phyloP scores from a whole-genome alignment of 495 filamentous ascomycete species.

The Margaritispora aquatica region DNA sequence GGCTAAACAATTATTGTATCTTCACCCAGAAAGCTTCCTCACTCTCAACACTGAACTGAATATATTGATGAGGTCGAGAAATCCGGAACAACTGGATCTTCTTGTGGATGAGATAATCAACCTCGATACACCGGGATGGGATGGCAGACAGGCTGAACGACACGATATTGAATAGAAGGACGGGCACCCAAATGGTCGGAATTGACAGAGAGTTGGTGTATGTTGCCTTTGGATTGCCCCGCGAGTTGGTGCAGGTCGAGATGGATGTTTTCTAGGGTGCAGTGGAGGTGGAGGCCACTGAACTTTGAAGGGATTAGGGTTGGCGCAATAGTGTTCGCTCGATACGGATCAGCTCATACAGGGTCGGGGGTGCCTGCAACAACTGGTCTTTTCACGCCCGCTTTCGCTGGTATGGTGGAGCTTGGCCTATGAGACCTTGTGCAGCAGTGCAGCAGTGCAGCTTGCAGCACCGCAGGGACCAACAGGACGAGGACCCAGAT shows the following conservation, averaged over 20 bases:
- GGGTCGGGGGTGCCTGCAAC: neutral
- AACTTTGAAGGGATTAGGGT: neutral
- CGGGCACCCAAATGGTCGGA: neutral
- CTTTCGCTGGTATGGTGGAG: neutral
- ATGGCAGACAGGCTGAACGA: neutral
- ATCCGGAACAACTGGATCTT: neutral
- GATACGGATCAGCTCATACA: neutral
- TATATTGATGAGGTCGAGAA: neutral
- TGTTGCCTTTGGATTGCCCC: neutral
- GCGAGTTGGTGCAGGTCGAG: neutral
- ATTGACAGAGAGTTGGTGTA: neutral
- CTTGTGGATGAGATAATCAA: neutral
- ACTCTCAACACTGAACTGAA: too few relatives aligned
- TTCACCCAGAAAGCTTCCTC: too few relatives aligned
- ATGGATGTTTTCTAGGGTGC: neutral
- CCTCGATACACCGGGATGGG: too few relatives aligned
- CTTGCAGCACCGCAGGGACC: neutral
- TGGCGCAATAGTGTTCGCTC: neutral
- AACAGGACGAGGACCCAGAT: neutral
- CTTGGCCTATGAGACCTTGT: neutral
- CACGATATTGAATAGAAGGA: neutral
- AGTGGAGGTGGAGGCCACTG: neutral
- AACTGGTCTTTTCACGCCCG: neutral
- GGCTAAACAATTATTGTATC: too few relatives aligned
- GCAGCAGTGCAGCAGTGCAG: too few relatives aligned